Evolutionary conservation across 441 rosid species (phyloP).

Genomic region (Erysimum cheiri): DNA sequence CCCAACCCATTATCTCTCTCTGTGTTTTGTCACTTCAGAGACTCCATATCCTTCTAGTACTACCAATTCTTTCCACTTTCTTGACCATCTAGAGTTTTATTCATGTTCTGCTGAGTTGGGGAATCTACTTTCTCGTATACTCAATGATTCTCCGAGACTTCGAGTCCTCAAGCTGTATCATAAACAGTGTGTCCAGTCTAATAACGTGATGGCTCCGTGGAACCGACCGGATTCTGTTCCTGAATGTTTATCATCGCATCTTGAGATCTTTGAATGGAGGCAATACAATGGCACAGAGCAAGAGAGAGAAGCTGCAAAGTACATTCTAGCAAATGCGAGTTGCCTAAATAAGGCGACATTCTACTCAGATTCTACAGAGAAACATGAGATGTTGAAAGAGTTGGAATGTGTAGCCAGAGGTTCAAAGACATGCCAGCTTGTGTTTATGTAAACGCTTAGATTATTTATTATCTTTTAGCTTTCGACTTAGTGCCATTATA

Average conservation of each 20-base stretch:
- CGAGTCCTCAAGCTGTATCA: slow-evolving; percentile 28
- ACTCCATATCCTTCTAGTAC: neutral
- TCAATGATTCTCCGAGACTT: slow-evolving; percentile 13
- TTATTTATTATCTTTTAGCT: neutral
- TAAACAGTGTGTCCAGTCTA: neutral
- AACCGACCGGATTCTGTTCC: neutral
- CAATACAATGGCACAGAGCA: slow-evolving; percentile 13
- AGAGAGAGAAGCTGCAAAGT: slow-evolving; percentile 21
- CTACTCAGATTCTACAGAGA: slow-evolving; percentile 22
- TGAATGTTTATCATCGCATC: slow-evolving; percentile 27
- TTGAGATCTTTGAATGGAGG: slow-evolving; percentile 32
- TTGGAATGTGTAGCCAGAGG: slow-evolving; percentile 23
- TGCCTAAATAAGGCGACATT: slow-evolving; percentile 6
- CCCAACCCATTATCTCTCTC: slow-evolving; percentile 19
- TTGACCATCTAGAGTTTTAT: slow-evolving; percentile 29
- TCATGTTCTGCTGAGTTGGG: slow-evolving; percentile 17
- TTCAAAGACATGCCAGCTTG: slow-evolving; percentile 21
- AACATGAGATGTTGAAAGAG: slow-evolving; percentile 18
- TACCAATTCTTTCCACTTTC: slow-evolving; percentile 13
- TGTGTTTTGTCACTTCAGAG: slow-evolving; percentile 17
- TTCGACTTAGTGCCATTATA: too few species aligned
- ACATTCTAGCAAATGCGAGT: slow-evolving; percentile 16
- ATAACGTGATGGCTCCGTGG: neutral
- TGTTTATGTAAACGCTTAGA: neutral
- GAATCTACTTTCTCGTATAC: slow-evolving; percentile 6